phyloP scores from a whole-genome alignment of 23 red algal genomes.

The Gracilaria domingensis region DNA sequence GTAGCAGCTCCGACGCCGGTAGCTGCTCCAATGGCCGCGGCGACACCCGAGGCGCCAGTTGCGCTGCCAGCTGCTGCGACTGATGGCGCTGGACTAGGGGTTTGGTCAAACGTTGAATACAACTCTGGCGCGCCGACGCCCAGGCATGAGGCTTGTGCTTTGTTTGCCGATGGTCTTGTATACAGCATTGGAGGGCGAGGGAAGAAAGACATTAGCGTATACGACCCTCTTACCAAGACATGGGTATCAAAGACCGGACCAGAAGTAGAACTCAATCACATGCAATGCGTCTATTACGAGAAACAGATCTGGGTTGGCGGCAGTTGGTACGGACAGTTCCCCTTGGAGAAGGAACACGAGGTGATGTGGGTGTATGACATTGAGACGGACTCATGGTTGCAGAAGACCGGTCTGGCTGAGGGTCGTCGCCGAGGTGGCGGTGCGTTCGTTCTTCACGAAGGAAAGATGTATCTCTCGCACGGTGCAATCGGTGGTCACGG shows the following conservation, averaged over 20 bases:
- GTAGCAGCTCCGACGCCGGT: too few relatives aligned
- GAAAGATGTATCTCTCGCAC: constrained; percentile 57
- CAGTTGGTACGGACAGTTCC: constrained; percentile 70
- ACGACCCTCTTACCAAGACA: constrained; percentile 60
- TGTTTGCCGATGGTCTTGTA: constrained; percentile 53
- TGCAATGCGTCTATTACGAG: constrained; percentile 62
- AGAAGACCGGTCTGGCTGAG: constrained; percentile 5
- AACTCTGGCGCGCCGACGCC: constrained; percentile 10
- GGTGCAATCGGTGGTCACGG: constrained; percentile 74
- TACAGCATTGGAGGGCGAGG: constrained; percentile 62
- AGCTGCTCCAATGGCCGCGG: too few relatives aligned
- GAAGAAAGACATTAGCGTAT: constrained; percentile 62
- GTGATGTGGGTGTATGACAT: constrained; percentile 71
- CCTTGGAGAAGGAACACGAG: constrained; percentile 54
- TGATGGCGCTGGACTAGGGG: background rate
- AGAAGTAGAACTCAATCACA: constrained; percentile 69
- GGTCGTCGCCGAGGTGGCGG: constrained; percentile 58
- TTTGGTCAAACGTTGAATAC: constrained; percentile 19
- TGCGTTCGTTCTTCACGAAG: constrained; percentile 58
- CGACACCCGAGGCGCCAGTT: too few relatives aligned
- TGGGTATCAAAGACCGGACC: constrained; percentile 46
- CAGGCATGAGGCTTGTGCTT: constrained; percentile 57
- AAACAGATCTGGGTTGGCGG: constrained; percentile 37
- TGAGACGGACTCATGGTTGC: constrained; percentile 42
- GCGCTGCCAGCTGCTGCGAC: background rate